Evolutionary conservation across 208 protist genomes (phyloP).

Genomic region (Crithidia sp.): DNA sequence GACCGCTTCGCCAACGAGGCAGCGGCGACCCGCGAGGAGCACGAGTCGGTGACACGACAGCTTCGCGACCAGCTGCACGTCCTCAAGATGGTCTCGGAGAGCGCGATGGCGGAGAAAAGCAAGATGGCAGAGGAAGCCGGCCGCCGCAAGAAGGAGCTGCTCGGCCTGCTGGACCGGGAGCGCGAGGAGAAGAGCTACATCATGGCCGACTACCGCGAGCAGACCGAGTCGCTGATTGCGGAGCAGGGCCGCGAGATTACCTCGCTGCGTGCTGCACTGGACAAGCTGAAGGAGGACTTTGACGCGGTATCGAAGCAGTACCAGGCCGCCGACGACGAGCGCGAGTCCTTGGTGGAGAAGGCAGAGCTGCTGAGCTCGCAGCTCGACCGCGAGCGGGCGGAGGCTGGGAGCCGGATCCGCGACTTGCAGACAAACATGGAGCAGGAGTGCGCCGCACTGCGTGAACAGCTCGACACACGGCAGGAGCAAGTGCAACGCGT

Average conservation of each 20-base stretch:
- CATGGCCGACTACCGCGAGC: conserved; percentile 88
- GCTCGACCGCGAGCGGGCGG: conserved; percentile 51
- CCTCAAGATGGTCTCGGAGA: conserved; percentile 75
- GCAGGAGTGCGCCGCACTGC: conserved; percentile 41
- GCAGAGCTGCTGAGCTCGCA: conserved; percentile 43
- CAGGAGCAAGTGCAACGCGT: conserved; percentile 56
- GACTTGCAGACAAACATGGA: conserved; percentile 50
- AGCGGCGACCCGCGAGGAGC: conserved; percentile 55
- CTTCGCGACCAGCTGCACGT: conserved; percentile 82
- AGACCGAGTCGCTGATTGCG: conserved; percentile 86
- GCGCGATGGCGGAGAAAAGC: conserved; percentile 75
- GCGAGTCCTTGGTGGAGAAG: conserved; percentile 43
- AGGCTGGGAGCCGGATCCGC: conserved; percentile 42
- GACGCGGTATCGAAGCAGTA: conserved; percentile 50
- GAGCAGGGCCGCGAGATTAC: conserved; percentile 90
- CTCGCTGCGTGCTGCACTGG: conserved; percentile 53
- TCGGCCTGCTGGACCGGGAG: conserved; percentile 78
- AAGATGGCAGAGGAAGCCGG: conserved; percentile 61
- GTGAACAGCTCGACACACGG: conserved; percentile 49
- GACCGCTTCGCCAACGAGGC: conserved; percentile 47
- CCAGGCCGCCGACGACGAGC: conserved; percentile 37
- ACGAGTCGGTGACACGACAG: conserved; percentile 69
- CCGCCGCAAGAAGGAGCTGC: conserved; percentile 70
- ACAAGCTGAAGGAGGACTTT: conserved; percentile 55
- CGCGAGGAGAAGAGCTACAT: conserved; percentile 87